Evolutionary conservation across 148 eudicot species (phyloP).

Genomic region (Drosera capensis): DNA sequence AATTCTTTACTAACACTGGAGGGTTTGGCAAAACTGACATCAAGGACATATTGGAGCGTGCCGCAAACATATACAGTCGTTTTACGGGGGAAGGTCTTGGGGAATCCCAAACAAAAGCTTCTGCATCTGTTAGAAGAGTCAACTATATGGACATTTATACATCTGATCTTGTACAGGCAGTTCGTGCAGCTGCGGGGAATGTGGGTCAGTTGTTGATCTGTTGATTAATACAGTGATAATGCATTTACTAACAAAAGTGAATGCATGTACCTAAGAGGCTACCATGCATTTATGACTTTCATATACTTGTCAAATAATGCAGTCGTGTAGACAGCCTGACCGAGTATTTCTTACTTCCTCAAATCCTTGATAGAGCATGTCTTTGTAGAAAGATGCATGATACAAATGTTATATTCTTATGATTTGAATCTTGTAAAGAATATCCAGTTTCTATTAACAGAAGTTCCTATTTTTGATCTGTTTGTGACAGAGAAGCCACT

Average conservation of each 20-base stretch:
- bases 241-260: neutral
- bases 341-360: too few relatives aligned
- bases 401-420: too few relatives aligned
- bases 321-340: too few relatives aligned
- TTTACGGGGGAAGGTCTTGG: slow-evolving; percentile 38
- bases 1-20: slow-evolving; percentile 91
- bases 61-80: slow-evolving; percentile 48
- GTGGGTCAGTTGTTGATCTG: slow-evolving; percentile 29
- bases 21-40: slow-evolving; percentile 92
- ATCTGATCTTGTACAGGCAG: slow-evolving; percentile 76
- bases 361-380: too few relatives aligned
- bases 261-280: neutral
- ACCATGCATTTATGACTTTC: neutral
- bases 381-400: too few relatives aligned
- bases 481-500: slow-evolving; percentile 72
- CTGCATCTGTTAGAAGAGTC: slow-evolving; percentile 40
- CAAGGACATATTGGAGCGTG: slow-evolving; percentile 78
- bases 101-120: slow-evolving; percentile 35
- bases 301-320: too few relatives aligned
- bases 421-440: too few relatives aligned
- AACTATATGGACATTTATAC: slow-evolving; percentile 85
- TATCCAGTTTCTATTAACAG: neutral
- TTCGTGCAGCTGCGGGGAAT: slow-evolving; percentile 83
- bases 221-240: neutral
- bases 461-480: slow-evolving; percentile 5